Base-by-base conservation (phyloP, 2,329 filamentous ascomycete species). In the Phoma sp. region DNA sequence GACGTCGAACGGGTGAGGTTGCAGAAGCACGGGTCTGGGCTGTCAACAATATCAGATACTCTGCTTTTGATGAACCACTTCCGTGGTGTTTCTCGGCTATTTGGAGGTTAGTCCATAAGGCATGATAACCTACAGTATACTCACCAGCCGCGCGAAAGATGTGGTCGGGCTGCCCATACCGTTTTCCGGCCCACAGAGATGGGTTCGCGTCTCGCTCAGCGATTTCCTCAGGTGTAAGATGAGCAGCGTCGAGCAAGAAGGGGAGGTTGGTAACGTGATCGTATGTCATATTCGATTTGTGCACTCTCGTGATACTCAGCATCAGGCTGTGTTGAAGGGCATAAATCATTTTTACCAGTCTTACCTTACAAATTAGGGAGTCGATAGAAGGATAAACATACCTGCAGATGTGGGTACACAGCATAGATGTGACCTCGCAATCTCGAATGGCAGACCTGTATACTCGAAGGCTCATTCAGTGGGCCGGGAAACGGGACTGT, bases 81-180 rank as follows among this genome's bases (percentile, higher is more conserved):
- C 15, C 33, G 36, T 47, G 43, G 6, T 34, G 43, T n/a, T n/a
- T n/a, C n/a, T 47, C 34, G 7, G 43, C 43, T 38, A 11, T 3
- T 17, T 5, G 2, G 17, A 37, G 7, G 12, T 4, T 10, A 5
- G 25, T 21, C 25, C 6, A 26, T 34, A 11, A 2, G 7, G 6
- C 15, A 10, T 20, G 7, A 3, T 15, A 15, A 11, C n/a, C n/a
- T n/a, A n/a, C n/a, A 46, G 18, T 11, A 17, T n/a, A 42, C 38
- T 37, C 1, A 50, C 47, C 38, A 4, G 47, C 47, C 21, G 38
- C 38, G 5, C 15, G n/a, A 10, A 50, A 50, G 12, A 50, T 36
- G 14, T 42, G 25, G 14, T 50, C 38, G 2, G 47, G 47, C 18
- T 37, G 30, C 4, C 47, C 30, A 30, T 50, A 50, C 4, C 47